Evolutionary conservation across 1,284 basidiomycete genomes (phyloP).

Genomic region (Veloporphyrellus conicus): DNA sequence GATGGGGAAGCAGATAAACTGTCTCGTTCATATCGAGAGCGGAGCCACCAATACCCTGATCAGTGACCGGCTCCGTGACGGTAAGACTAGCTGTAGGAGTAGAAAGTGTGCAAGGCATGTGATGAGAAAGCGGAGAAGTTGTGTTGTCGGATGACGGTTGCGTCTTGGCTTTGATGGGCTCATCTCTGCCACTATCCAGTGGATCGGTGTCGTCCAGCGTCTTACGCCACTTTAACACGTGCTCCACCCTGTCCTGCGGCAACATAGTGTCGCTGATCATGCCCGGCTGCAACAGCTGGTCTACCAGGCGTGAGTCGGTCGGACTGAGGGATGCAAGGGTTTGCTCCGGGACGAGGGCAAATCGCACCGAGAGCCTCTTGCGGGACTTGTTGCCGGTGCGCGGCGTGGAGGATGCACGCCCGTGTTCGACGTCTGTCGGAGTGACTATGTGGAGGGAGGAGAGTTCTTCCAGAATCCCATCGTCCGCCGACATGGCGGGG

Average conservation of each 20-base stretch:
- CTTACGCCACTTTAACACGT: constrained; percentile 27
- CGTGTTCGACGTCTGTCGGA: constrained; percentile 17
- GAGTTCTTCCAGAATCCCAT: constrained; percentile 22
- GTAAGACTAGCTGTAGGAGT: constrained; percentile 45
- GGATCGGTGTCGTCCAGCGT: constrained; percentile 17
- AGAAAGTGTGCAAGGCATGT: constrained; percentile 52
- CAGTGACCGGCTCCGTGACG: constrained; percentile 22
- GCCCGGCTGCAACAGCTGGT: constrained; percentile 32
- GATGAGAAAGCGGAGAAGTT: constrained; percentile 20
- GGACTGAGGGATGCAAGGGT: constrained; percentile 32
- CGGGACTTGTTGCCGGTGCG: constrained; percentile 1
- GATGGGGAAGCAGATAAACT: constrained; percentile 22
- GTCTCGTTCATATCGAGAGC: constrained; percentile 27
- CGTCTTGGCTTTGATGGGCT: constrained; percentile 1
- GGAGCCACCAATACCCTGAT: constrained; percentile 21
- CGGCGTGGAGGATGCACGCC: constrained; percentile 1
- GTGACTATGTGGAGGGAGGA: constrained; percentile 33
- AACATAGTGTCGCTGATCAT: constrained; percentile 23
- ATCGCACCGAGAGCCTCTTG: constrained; percentile 29
- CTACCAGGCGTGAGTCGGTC: constrained; percentile 30
- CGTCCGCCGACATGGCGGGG: constrained; percentile 6
- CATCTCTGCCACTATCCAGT: not conserved
- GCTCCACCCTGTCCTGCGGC: constrained; percentile 18
- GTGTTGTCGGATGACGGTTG: not conserved
- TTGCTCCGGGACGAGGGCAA: constrained; percentile 31